Conservation (phyloP, 352 stramenopile genomes). For the Aphanomyces stellatus region DNA sequence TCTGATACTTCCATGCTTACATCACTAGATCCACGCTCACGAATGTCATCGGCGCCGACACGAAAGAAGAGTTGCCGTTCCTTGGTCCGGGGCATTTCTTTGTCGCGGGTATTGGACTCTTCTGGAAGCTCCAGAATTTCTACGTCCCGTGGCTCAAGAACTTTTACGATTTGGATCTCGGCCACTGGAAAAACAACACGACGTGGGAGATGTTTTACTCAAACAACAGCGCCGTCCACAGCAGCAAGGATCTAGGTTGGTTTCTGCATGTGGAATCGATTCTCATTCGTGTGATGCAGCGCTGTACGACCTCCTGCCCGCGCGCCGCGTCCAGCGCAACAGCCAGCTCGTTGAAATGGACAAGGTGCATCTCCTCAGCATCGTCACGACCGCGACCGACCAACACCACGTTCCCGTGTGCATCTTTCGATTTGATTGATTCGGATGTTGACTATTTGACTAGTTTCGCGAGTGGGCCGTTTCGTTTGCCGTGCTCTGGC, state of each 20-base stretch:
- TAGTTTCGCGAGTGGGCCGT: constrained; percentile 17
- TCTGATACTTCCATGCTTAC: not conserved
- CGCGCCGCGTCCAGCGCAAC: constrained; percentile 43
- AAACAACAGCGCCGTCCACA: constrained; percentile 21
- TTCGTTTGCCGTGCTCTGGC: constrained; percentile 18
- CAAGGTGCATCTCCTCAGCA: constrained; percentile 51
- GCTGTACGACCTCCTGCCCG: constrained; percentile 42
- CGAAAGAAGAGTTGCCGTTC: constrained; percentile 26
- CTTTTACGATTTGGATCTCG: constrained; percentile 45
- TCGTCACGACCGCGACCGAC: constrained; percentile 45
- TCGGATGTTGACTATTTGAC: not conserved
- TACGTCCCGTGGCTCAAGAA: constrained; percentile 35
- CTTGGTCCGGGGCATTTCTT: constrained; percentile 36
- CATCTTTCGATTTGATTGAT: not conserved
- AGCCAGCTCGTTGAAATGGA: constrained; percentile 32
- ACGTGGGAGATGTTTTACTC: constrained; percentile 21
- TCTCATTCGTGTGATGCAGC: constrained; percentile 22
- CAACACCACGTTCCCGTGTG: constrained; percentile 32
- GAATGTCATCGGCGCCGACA: constrained; percentile 37
- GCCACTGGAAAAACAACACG: constrained; percentile 35
- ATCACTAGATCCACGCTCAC: constrained; percentile 33
- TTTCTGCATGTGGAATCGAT: constrained; percentile 30
- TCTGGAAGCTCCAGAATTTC: constrained; percentile 34
- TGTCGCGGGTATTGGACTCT: constrained; percentile 32
- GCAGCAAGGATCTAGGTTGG: constrained; percentile 28